These are phyloP conservation scores for Citrus unshiu DNA, from an alignment of 345 rosid species.

Conservation along the genomic window DNA sequence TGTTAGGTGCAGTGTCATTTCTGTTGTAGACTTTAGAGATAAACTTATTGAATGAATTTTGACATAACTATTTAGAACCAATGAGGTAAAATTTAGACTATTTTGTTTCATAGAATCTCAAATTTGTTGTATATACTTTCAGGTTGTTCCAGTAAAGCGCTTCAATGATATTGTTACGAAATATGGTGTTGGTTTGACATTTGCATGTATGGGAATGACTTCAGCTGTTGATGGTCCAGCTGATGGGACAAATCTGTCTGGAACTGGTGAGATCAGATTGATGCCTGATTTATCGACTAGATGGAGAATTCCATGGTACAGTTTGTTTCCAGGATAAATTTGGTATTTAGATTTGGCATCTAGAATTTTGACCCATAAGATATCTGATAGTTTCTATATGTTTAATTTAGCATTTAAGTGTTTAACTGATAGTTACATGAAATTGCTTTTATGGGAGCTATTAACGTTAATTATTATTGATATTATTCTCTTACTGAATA, in stretches of 20 bases:
- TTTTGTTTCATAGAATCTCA: background rate
- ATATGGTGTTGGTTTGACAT: conserved; percentile 81
- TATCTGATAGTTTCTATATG: background rate
- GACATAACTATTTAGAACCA: background rate
- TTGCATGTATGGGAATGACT: conserved; percentile 78
- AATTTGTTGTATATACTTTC: conserved; percentile 18
- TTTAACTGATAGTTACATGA: background rate
- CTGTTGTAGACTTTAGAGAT: background rate
- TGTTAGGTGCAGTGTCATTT: background rate
- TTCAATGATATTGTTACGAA: conserved; percentile 54
- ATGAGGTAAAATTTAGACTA: background rate
- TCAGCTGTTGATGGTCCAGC: conserved; percentile 86
- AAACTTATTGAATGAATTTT: background rate
- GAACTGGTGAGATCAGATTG: conserved; percentile 84
- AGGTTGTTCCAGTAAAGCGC: conserved; percentile 78
- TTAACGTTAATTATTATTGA: background rate
- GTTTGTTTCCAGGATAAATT: background rate
- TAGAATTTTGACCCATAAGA: background rate
- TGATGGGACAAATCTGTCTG: conserved; percentile 61
- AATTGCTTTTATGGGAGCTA: background rate
- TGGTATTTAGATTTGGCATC: background rate
- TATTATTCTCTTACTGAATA: conserved; percentile 22
- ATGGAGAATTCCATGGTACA: conserved; percentile 74
- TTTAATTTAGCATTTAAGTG: background rate
- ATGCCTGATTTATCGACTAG: conserved; percentile 81